Conservation (phyloP, 2,329 filamentous ascomycete genomes). For the Calonectria pseudoturangicola region DNA sequence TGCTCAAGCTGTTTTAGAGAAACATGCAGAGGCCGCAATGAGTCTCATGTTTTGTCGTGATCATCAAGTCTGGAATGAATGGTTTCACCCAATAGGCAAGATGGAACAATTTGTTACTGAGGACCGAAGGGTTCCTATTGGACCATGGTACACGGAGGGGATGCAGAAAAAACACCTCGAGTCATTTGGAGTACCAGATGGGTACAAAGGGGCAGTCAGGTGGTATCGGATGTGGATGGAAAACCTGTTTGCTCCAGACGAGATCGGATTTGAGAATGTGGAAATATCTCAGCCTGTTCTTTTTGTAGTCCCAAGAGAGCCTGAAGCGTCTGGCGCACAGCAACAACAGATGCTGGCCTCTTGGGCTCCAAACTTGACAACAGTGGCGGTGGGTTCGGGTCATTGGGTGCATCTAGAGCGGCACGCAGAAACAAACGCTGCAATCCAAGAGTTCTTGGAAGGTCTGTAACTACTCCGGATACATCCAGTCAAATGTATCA, state of each 20-base stretch:
- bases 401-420: constrained; percentile 61
- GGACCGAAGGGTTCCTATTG: constrained; percentile 48
- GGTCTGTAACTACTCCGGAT: constrained; percentile 44
- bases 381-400: constrained; percentile 57
- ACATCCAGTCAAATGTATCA: constrained; percentile 70
- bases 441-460: constrained; percentile 49
- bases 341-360: constrained; percentile 53
- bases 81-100: constrained; percentile 54
- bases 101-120: constrained; percentile 55
- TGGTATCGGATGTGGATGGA: constrained; percentile 59
- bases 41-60: constrained; percentile 56
- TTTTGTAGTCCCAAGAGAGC: constrained; percentile 49
- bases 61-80: constrained; percentile 49
- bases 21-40: constrained; percentile 53
- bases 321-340: constrained; percentile 41
- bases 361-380: constrained; percentile 60
- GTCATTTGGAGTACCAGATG: constrained; percentile 48
- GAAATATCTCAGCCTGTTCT: constrained; percentile 48
- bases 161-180: constrained; percentile 51
- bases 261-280: constrained; percentile 47
- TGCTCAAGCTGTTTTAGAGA: constrained; percentile 49
- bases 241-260: constrained; percentile 54
- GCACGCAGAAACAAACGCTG: constrained; percentile 48
- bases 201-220: constrained; percentile 55
- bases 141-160: constrained; percentile 52